Evolutionary conservation across 495 filamentous ascomycete species (phyloP).

Genomic region (Neurospora cerealis): DNA sequence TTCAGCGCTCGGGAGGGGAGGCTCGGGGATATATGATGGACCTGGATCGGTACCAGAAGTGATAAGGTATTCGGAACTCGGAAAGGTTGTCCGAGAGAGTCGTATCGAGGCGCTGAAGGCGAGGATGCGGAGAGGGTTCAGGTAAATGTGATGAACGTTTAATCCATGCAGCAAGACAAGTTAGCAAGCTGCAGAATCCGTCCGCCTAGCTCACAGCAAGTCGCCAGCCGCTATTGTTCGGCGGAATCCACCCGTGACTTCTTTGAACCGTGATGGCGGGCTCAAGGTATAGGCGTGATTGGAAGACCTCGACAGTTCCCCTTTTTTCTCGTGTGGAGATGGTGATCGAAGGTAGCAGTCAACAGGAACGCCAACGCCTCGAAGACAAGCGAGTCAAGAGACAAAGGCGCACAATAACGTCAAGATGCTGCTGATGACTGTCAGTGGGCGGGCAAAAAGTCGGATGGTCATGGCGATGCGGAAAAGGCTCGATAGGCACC

Average conservation of each 20-base stretch:
- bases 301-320: neutral
- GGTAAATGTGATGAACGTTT: neutral
- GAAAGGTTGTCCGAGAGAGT: slow-evolving; percentile 4
- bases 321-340: neutral
- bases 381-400: neutral
- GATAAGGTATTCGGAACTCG: neutral
- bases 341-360: neutral
- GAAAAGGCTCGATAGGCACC: slow-evolving; percentile 10
- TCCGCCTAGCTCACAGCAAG: neutral
- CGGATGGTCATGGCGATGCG: slow-evolving; percentile 9
- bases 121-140: neutral
- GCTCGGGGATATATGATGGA: slow-evolving; percentile 2
- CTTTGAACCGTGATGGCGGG: neutral
- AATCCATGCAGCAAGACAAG: neutral
- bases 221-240: neutral
- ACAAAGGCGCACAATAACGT: neutral
- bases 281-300: neutral
- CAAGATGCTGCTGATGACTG: neutral
- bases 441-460: neutral
- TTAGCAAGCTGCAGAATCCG: neutral
- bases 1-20: neutral
- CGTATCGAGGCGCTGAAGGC: neutral
- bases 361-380: neutral
- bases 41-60: neutral
- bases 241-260: neutral